These are phyloP conservation scores for Tulasnella sp. DNA, from an alignment of 768 basidiomycete genomes.

Conservation along the genomic window DNA sequence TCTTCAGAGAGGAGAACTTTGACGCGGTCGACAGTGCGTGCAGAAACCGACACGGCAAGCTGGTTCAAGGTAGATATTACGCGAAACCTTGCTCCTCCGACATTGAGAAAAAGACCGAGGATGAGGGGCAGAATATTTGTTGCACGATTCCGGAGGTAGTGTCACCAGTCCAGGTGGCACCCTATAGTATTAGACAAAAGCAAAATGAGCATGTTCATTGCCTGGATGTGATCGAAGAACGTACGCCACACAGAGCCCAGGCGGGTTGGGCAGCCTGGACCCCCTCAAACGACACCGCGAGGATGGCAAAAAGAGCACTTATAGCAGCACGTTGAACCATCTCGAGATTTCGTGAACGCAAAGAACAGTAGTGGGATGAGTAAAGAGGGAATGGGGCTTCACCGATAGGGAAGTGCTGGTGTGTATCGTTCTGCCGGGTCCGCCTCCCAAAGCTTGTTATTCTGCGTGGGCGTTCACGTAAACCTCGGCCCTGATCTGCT, in stretches of 20 bases:
- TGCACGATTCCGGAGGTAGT: conserved; percentile 33
- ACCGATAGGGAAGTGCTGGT: neutral
- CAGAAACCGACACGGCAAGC: conserved; percentile 34
- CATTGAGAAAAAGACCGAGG: conserved; percentile 37
- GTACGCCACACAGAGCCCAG: neutral
- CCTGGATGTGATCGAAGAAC: too few species aligned
- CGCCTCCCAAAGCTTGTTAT: neutral
- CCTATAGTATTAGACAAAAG: neutral
- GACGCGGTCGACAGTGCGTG: conserved; percentile 33
- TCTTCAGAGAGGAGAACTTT: conserved; percentile 35
- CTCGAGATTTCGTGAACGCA: neutral
- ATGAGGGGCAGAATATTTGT: conserved; percentile 36
- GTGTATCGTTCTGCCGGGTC: neutral
- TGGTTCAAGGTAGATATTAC: conserved; percentile 35
- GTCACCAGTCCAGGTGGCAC: neutral
- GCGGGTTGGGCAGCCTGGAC: neutral
- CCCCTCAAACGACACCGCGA: neutral
- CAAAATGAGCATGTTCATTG: neutral
- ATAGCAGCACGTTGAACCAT: neutral
- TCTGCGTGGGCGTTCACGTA: neutral
- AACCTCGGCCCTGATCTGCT: neutral
- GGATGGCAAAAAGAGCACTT: neutral
- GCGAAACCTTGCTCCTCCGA: conserved; percentile 35
- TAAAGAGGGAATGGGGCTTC: neutral
- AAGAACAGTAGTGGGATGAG: neutral